Percentiles rank a stretch among this genome's conserved stretches.
phyloP scores from a whole-genome alignment of 2,329 filamentous ascomycete species.

The Fusarium oxysporum region DNA sequence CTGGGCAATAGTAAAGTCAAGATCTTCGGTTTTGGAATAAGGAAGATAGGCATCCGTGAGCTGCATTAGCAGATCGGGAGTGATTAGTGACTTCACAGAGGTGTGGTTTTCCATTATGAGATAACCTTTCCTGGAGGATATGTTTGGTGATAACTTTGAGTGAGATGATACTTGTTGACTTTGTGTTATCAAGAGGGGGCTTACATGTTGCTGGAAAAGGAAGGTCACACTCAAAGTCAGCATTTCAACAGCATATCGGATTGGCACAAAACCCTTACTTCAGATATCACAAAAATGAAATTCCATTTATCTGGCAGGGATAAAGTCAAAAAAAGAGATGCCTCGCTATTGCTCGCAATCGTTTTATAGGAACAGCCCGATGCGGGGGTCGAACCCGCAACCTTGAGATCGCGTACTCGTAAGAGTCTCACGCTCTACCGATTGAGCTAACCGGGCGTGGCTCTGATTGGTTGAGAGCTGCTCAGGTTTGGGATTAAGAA shows the following conservation, averaged over 20 bases:
- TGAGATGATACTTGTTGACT: fast-evolving
- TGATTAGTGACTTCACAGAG: background rate
- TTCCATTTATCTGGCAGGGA: fast-evolving
- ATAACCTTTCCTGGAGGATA: fast-evolving
- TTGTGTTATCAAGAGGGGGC: background rate
- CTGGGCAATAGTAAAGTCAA: background rate
- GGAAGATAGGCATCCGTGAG: background rate
- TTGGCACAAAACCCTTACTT: too few relatives aligned
- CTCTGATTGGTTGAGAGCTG: slow-evolving; percentile 5
- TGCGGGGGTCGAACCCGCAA: slow-evolving; percentile 65
- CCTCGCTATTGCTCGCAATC: slow-evolving; percentile 68
- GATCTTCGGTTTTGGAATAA: background rate
- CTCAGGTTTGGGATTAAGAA: fast-evolving
- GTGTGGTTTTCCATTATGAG: fast-evolving
- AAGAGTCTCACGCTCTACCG: slow-evolving; percentile 76
- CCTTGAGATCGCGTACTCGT: slow-evolving; percentile 61
- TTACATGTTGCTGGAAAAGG: background rate
- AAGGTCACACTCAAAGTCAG: fast-evolving
- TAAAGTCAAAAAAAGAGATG: slow-evolving; percentile 4
- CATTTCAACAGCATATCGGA: too few relatives aligned
- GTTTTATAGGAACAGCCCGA: slow-evolving; percentile 55
- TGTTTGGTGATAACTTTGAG: background rate
- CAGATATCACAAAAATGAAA: background rate
- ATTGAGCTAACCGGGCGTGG: slow-evolving; percentile 52
- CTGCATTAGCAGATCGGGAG: background rate